Evolutionary conservation across 2,329 filamentous ascomycete genomes (phyloP), one percentile per base, ranked within the genome.

Genomic region (Zasmidium angulare): DNA sequence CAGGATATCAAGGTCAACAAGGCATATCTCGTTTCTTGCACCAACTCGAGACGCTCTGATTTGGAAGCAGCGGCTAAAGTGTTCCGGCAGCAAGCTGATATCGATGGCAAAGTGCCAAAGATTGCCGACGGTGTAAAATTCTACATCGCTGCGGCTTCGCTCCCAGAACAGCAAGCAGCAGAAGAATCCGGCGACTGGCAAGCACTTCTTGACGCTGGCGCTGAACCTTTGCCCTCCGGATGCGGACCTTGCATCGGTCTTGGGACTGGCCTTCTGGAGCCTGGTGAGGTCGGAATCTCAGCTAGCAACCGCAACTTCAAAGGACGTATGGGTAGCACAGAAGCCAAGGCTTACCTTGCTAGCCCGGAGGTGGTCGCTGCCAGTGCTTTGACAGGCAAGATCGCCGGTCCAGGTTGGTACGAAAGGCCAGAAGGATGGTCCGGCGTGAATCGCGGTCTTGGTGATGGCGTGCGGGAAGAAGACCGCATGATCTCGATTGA

Each of bases 351-450:
- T 0, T 97, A 96, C 72, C 86, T 97, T 0, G 89, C 88, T 4
- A 93, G 89, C 65, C 93, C 95, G 0, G 93, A 97, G 70, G 88
- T 96, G 1, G 93, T 98, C 0, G 93, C 93, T 2, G 93, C 95
- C 7, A 96, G 90, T 68, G 93, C 93, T 1, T 77, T 97, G 50
- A 79, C 80, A 17, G 90, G 90, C 12, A 83, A 82, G 61, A 91
- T 93, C 36, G 79, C 86, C 10, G 89, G 92, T 0, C 90, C 93
- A 0, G 91, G 89, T 22, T 87, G 83, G 82, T 97, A 96, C 72
- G 73, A 90, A 74, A 83, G 83, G 69, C 89, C 91, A 0, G 85
- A 87, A 55, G 86, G 84, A 51, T 85, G 86, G 36, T 77, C 84
- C 55, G 86, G 90, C 71, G 87, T 88, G 58, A 82, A 87, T 19